A percentile compares a stretch with the other conserved stretches of the same genome.
Conservation (phyloP, 257 asterid genomes). For the Solanum sparsipilum region DNA sequence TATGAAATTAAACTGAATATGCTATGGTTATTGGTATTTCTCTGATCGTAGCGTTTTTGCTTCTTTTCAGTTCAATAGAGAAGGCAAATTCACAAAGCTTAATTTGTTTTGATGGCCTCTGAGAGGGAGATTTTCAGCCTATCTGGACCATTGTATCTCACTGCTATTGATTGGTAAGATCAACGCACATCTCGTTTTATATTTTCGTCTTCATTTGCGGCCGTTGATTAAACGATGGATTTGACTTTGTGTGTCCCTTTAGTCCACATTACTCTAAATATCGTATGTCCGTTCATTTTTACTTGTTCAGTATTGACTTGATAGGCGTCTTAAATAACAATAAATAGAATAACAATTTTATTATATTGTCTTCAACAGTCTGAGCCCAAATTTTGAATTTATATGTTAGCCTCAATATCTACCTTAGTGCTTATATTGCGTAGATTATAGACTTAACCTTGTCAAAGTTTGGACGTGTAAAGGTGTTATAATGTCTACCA, state of each 20-base stretch:
- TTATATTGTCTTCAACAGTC: too few relatives aligned
- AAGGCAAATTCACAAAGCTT: background rate
- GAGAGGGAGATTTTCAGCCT: slow-evolving; percentile 38
- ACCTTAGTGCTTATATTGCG: background rate
- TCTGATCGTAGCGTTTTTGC: background rate
- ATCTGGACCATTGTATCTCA: slow-evolving; percentile 51
- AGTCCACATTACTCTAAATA: background rate
- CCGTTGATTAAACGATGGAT: background rate
- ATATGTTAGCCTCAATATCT: background rate
- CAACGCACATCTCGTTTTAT: background rate
- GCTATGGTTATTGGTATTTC: background rate
- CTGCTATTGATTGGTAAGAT: slow-evolving; percentile 50
- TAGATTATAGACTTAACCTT: background rate
- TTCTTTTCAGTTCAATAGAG: background rate
- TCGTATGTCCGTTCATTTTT: background rate
- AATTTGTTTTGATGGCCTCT: slow-evolving; percentile 24
- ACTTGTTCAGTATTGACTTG: background rate
- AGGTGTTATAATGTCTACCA: background rate
- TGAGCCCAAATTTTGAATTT: background rate
- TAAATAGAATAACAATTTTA: too few relatives aligned
- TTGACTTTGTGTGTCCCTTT: background rate
- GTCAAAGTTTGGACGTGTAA: background rate
- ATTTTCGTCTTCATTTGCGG: background rate
- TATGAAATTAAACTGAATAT: rapidly evolving
- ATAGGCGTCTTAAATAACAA: background rate